Percentiles rank a stretch among this genome's conserved stretches.
phyloP scores from a whole-genome alignment of 176 grass and related monocot species.

The Zoysia pacifica region DNA sequence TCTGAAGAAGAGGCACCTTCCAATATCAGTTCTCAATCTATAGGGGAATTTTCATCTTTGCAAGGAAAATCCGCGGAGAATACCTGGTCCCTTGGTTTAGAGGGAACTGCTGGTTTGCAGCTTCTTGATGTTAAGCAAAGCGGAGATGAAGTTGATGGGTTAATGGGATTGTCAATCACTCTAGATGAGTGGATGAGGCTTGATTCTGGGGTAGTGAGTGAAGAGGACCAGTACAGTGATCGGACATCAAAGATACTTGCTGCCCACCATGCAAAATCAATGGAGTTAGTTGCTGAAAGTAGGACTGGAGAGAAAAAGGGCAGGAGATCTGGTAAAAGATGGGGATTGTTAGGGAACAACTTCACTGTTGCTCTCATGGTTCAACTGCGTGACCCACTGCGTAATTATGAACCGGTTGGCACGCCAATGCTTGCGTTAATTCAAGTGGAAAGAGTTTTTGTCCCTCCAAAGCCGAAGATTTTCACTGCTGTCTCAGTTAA shows the following conservation, averaged over 20 bases:
- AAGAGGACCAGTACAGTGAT: conserved; percentile 78
- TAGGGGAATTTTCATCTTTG: conserved; percentile 80
- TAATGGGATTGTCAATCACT: conserved; percentile 92
- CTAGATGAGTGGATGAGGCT: conserved; percentile 97
- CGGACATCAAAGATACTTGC: conserved; percentile 88
- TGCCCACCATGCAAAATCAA: conserved; percentile 95
- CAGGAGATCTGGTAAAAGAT: conserved; percentile 80
- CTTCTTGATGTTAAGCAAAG: conserved; percentile 80
- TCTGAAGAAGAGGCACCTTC: conserved; percentile 87
- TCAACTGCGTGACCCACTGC: conserved; percentile 81
- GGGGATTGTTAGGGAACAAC: conserved; percentile 93
- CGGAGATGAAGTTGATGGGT: conserved; percentile 75
- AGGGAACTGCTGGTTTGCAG: conserved; percentile 89
- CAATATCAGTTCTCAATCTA: conserved; percentile 71
- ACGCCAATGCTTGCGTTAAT: conserved; percentile 93
- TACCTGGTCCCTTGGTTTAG: conserved; percentile 70
- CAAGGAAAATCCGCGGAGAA: conserved; percentile 68
- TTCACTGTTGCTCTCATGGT: conserved; percentile 97
- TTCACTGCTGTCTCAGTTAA: conserved; percentile 62
- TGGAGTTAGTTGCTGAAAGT: conserved; percentile 67
- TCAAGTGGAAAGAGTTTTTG: conserved; percentile 94
- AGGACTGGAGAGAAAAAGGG: conserved; percentile 54
- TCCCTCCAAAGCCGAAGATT: conserved; percentile 93
- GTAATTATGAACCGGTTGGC: conserved; percentile 90
- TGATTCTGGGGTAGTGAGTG: conserved; percentile 80